Evolutionary conservation across 768 basidiomycete species (phyloP).

Genomic region (Collybiopsis luxurians): DNA sequence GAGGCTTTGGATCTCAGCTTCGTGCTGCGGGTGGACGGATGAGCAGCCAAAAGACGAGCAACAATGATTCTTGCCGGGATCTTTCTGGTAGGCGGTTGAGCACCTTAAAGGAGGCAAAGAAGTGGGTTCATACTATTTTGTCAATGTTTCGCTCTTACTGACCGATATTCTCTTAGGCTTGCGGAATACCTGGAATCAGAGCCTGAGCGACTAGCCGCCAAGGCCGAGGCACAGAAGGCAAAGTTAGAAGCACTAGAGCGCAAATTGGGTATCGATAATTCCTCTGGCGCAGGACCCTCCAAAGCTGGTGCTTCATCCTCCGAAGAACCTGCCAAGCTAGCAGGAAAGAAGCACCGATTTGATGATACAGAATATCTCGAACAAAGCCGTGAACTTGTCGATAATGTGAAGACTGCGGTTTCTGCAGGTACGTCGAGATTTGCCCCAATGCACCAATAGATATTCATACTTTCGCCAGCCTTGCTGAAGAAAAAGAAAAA

Average conservation of each 20-base stretch:
- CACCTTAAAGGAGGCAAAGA: conserved; percentile 95
- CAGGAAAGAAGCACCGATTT: conserved; percentile 83
- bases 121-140: conserved; percentile 45
- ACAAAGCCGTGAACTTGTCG: conserved; percentile 86
- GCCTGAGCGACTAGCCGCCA: conserved; percentile 75
- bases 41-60: conserved; percentile 93
- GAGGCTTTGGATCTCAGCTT: conserved; percentile 95
- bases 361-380: conserved; percentile 93
- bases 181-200: conserved; percentile 86
- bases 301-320: conserved; percentile 28
- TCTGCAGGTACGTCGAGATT: conserved; percentile 57
- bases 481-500: conserved; percentile 78
- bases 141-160: neutral
- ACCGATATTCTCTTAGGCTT: conserved; percentile 42
- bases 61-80: conserved; percentile 94
- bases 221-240: conserved; percentile 71
- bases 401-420: conserved; percentile 89
- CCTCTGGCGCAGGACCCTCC: conserved; percentile 29
- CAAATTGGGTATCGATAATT: conserved; percentile 65
- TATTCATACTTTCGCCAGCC: conserved; percentile 36
- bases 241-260: conserved; percentile 86
- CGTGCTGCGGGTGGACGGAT: conserved; percentile 97
- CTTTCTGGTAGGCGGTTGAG: conserved; percentile 86
- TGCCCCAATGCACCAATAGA: conserved; percentile 14
- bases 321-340: conserved; percentile 42